phyloP scores from a whole-genome alignment of 139 green algal species.

The Picochlorum sp. region DNA sequence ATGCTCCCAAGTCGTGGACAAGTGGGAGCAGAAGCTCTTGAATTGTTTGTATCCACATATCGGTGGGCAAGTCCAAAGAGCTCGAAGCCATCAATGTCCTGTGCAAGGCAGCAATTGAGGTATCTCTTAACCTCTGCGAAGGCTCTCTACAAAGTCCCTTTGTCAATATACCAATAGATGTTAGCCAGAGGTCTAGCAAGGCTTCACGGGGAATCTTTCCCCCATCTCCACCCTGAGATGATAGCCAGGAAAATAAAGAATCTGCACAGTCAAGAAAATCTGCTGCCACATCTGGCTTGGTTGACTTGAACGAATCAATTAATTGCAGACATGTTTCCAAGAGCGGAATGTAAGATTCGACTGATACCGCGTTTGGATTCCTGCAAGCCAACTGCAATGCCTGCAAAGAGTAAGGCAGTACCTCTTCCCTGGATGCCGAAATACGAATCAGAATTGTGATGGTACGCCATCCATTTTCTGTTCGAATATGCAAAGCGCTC shows the following conservation, averaged over 20 bases:
- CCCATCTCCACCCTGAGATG: conserved; percentile 15
- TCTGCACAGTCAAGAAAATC: conserved; percentile 44
- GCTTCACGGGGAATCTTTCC: conserved; percentile 17
- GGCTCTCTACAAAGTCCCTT: conserved; percentile 31
- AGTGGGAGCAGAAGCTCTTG: conserved; percentile 44
- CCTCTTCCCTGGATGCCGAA: conserved; percentile 42
- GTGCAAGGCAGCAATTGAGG: conserved; percentile 52
- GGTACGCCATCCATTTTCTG: conserved; percentile 68
- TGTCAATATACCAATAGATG: conserved; percentile 37
- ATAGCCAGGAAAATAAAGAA: conserved; percentile 41
- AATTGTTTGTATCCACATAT: conserved; percentile 42
- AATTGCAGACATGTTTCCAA: conserved; percentile 40
- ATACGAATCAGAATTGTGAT: conserved; percentile 72
- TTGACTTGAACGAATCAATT: conserved; percentile 39
- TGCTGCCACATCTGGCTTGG: conserved; percentile 25
- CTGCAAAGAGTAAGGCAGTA: conserved; percentile 22
- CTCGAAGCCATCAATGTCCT: conserved; percentile 56
- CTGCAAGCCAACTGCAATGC: conserved; percentile 18
- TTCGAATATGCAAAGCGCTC: conserved; percentile 61
- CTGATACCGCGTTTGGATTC: conserved; percentile 10
- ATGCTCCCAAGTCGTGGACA: conserved; percentile 15
- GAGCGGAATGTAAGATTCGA: conserved; percentile 20
- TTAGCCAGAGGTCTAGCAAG: conserved; percentile 52
- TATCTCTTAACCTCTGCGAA: conserved; percentile 44
- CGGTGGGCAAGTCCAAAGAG: conserved; percentile 40